Evolutionary conservation across 169 alveolate genomes (phyloP).

Genomic region (Hepatocystis sp.): DNA sequence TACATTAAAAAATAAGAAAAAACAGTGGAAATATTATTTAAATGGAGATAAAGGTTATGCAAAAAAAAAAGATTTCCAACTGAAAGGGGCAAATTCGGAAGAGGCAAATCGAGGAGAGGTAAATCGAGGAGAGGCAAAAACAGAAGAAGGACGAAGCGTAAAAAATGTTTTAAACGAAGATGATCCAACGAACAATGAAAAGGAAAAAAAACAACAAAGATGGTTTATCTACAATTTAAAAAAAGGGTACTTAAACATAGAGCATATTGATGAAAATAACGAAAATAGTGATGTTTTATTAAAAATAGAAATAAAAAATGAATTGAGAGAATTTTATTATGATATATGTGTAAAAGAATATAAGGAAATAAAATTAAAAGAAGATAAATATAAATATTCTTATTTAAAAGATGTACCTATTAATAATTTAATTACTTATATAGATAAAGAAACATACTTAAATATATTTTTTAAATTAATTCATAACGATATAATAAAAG

Average conservation of each 20-base stretch:
- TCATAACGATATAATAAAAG: constrained; percentile 50
- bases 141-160: background rate
- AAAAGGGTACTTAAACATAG: constrained; percentile 17
- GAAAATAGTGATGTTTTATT: constrained; percentile 49
- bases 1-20: too few species aligned
- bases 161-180: too few species aligned
- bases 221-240: constrained; percentile 7
- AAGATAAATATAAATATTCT: constrained; percentile 61
- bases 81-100: background rate
- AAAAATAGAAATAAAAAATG: constrained; percentile 35
- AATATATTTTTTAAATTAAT: constrained; percentile 40
- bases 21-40: too few species aligned
- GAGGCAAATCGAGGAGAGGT: background rate
- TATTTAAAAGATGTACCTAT: constrained; percentile 65
- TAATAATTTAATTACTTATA: constrained; percentile 62
- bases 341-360: constrained; percentile 60
- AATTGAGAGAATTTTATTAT: constrained; percentile 52
- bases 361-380: constrained; percentile 33
- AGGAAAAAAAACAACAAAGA: constrained; percentile 16
- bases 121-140: background rate
- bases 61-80: too few species aligned
- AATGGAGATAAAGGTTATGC: too few species aligned
- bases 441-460: constrained; percentile 45
- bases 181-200: too few species aligned
- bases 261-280: constrained; percentile 54